Conservation (phyloP, 2,329 filamentous ascomycete species). For the Apiospora kogelbergensis region DNA sequence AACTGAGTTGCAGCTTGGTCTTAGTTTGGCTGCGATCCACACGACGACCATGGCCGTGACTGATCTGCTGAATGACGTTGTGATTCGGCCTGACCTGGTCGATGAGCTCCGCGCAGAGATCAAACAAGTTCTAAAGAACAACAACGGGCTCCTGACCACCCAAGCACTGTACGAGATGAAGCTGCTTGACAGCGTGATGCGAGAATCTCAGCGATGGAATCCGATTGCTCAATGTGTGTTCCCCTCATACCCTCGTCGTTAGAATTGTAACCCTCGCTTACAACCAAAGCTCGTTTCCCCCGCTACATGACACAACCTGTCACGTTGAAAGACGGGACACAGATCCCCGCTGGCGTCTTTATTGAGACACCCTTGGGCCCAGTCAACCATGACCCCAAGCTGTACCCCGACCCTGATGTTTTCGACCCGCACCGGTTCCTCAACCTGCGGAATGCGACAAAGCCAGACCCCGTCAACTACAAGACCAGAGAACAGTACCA, state of each 20-base stretch:
- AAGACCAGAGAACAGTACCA: conserved; percentile 37
- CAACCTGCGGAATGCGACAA: conserved; percentile 28
- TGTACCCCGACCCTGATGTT: conserved; percentile 33
- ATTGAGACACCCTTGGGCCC: conserved; percentile 38
- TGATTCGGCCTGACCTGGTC: conserved; percentile 45
- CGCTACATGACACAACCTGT: conserved; percentile 37
- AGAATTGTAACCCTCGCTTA: background rate
- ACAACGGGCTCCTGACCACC: conserved; percentile 32
- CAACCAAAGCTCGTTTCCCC: conserved; percentile 38
- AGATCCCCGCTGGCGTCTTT: conserved; percentile 38
- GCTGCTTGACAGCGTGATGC: conserved; percentile 37
- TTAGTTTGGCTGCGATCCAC: conserved; percentile 50
- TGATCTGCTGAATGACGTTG: conserved; percentile 50
- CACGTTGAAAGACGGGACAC: conserved; percentile 25
- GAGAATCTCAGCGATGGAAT: conserved; percentile 32
- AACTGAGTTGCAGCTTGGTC: conserved; percentile 38
- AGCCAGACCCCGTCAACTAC: conserved; percentile 23
- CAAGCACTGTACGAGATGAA: conserved; percentile 37
- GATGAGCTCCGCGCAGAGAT: conserved; percentile 53
- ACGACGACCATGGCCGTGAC: conserved; percentile 44
- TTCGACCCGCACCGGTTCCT: conserved; percentile 38
- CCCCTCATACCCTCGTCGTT: background rate
- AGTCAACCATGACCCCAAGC: conserved; percentile 31
- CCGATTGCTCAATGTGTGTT: background rate
- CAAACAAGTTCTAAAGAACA: conserved; percentile 31